phyloP scores from a whole-genome alignment of 208 protist genomes.

The Trypanosoma avium region DNA sequence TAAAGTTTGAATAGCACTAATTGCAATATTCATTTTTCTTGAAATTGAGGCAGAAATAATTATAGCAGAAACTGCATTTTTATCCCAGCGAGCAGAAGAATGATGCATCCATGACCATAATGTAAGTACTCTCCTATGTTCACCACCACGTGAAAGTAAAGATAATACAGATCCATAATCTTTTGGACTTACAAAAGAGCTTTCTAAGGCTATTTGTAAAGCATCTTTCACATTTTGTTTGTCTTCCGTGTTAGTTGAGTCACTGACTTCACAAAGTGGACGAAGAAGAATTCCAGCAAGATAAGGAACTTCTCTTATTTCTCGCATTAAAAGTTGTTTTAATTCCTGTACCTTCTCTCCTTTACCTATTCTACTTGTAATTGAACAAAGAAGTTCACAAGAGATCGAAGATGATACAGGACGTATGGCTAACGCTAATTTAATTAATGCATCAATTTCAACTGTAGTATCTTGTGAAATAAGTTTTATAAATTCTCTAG shows the following conservation, averaged over 20 bases:
- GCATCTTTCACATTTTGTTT: constrained; percentile 40
- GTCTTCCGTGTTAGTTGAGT: constrained; percentile 17
- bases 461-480: constrained; percentile 4
- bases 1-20: constrained; percentile 63
- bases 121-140: constrained; percentile 31
- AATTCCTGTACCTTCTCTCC: constrained; percentile 26
- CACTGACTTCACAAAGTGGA: constrained; percentile 50
- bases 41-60: constrained; percentile 50
- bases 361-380: constrained; percentile 12
- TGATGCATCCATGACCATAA: constrained; percentile 86
- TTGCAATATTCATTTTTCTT: constrained; percentile 41
- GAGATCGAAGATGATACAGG: constrained; percentile 22
- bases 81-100: constrained; percentile 77
- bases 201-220: constrained; percentile 43
- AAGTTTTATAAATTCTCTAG: constrained; percentile 11
- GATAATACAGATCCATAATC: constrained; percentile 55
- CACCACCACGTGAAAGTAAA: constrained; percentile 33
- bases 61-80: constrained; percentile 46
- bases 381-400: constrained; percentile 33
- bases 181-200: constrained; percentile 47
- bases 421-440: constrained; percentile 32
- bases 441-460: constrained; percentile 26
- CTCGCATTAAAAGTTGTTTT: constrained; percentile 36
- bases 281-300: constrained; percentile 42
- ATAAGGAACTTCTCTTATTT: constrained; percentile 43